Conservation (phyloP, 2,329 filamentous ascomycete genomes). For the Trichophyton schoenleinii region DNA sequence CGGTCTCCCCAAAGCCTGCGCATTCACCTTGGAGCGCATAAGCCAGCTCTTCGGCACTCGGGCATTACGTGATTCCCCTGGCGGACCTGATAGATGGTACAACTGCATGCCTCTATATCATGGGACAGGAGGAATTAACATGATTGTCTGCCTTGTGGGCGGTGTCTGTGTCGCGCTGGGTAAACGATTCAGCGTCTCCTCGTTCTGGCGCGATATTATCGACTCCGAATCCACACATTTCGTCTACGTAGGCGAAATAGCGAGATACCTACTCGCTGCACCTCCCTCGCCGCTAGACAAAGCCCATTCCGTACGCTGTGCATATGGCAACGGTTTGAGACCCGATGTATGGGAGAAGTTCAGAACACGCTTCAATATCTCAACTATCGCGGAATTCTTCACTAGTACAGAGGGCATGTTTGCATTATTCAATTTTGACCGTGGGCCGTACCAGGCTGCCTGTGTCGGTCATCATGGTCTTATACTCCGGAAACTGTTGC, state of each 20-base stretch:
- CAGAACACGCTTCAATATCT: constrained; percentile 25
- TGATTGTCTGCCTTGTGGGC: constrained; percentile 43
- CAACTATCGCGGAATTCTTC: constrained; percentile 60
- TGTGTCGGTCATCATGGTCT: constrained; percentile 60
- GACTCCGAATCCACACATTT: constrained; percentile 57
- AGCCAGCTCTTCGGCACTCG: constrained; percentile 29
- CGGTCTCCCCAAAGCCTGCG: constrained; percentile 59
- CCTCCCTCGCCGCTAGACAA: constrained; percentile 39
- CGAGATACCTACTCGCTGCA: constrained; percentile 58
- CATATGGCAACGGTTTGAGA: constrained; percentile 39
- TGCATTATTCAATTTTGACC: constrained; percentile 45
- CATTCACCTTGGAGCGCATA: constrained; percentile 43
- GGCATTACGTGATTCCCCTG: constrained; percentile 19
- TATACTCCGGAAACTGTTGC: constrained; percentile 42
- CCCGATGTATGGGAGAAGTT: constrained; percentile 58
- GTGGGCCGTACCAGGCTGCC: constrained; percentile 50
- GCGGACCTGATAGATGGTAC: constrained; percentile 51
- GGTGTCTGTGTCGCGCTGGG: constrained; percentile 35
- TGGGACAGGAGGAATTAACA: constrained; percentile 54
- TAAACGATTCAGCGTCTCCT: constrained; percentile 49
- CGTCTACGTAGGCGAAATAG: constrained; percentile 66
- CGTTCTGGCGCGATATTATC: constrained; percentile 61
- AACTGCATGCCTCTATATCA: constrained; percentile 69
- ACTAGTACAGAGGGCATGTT: constrained; percentile 64
- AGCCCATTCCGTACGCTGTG: constrained; percentile 34